These are phyloP conservation scores for Mortierella claussenii DNA, from an alignment of 192 early-diverging fungal genomes.

Conservation along the genomic window DNA sequence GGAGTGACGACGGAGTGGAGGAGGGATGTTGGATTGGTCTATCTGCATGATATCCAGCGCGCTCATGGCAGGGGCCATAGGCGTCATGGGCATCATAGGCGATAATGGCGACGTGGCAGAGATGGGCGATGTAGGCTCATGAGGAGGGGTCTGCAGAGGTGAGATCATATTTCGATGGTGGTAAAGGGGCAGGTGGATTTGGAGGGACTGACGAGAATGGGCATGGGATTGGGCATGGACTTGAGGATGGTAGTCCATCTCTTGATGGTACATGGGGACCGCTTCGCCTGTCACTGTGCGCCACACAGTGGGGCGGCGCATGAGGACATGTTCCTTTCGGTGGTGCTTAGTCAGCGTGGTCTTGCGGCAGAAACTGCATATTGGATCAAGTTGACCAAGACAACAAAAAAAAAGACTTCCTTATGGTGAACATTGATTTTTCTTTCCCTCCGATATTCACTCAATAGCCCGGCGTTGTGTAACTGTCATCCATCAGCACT, in stretches of 20 bases:
- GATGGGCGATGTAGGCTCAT: conserved; percentile 34
- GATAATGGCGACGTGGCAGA: conserved; percentile 43
- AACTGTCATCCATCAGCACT: too few relatives aligned
- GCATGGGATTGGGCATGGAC: conserved; percentile 11
- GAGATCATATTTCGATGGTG: conserved; percentile 18
- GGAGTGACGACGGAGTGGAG: neutral
- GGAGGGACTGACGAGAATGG: conserved; percentile 14
- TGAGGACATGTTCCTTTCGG: conserved; percentile 47
- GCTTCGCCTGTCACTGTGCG: conserved; percentile 16
- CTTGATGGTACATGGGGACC: conserved; percentile 4
- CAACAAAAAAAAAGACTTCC: neutral
- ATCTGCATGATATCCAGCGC: conserved; percentile 27
- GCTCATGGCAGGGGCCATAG: conserved; percentile 32
- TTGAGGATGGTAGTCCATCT: conserved; percentile 22
- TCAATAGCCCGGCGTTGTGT: too few relatives aligned
- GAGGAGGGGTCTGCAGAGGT: conserved; percentile 43
- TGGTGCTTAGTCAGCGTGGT: conserved; percentile 66
- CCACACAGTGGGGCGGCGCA: conserved; percentile 38
- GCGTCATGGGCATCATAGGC: conserved; percentile 38
- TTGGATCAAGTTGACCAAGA: neutral
- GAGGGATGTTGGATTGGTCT: conserved; percentile 9
- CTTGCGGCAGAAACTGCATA: conserved; percentile 60
- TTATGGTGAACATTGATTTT: neutral
- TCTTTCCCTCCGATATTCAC: too few relatives aligned
- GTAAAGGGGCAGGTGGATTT: conserved; percentile 41